Conservation (phyloP, 306 rosid genomes). For the Vachellia collinsii region DNA sequence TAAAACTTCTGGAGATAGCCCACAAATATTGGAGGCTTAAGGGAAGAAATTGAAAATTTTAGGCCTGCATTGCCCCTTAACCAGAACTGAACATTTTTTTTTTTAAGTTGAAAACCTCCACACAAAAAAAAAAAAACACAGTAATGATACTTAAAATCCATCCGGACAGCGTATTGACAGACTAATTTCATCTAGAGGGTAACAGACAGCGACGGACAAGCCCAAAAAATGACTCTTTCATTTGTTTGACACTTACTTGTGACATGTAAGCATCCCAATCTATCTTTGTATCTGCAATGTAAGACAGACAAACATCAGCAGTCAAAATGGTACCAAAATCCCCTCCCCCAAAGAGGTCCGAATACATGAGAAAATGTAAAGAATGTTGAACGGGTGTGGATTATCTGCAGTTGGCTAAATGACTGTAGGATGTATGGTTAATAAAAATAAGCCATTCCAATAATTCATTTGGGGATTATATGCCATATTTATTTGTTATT, state of each 20-base stretch:
- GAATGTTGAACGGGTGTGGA: constrained; percentile 6
- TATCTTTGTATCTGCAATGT: constrained; percentile 81
- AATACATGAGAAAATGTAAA: background rate
- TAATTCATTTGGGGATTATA: too few species aligned
- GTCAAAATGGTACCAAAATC: background rate
- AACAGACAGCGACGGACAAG: background rate
- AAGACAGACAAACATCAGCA: constrained; percentile 16
- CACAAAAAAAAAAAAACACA: background rate
- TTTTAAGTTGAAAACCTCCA: too few species aligned
- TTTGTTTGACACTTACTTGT: constrained; percentile 47
- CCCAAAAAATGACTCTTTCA: background rate
- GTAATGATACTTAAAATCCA: background rate
- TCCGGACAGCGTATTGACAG: background rate
- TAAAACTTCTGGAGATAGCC: background rate
- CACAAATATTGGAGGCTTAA: background rate
- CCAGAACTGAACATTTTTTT: background rate
- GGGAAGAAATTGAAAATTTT: background rate
- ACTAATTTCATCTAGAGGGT: background rate
- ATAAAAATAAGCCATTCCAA: too few species aligned
- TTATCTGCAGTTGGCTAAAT: too few species aligned
- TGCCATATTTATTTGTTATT: too few species aligned
- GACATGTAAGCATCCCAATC: constrained; percentile 99
- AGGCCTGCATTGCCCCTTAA: background rate
- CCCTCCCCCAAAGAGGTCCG: background rate
- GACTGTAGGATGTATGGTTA: too few species aligned